Evolutionary conservation across 73 alveolate genomes (phyloP).

Genomic region (Paramecium primaurelia): DNA sequence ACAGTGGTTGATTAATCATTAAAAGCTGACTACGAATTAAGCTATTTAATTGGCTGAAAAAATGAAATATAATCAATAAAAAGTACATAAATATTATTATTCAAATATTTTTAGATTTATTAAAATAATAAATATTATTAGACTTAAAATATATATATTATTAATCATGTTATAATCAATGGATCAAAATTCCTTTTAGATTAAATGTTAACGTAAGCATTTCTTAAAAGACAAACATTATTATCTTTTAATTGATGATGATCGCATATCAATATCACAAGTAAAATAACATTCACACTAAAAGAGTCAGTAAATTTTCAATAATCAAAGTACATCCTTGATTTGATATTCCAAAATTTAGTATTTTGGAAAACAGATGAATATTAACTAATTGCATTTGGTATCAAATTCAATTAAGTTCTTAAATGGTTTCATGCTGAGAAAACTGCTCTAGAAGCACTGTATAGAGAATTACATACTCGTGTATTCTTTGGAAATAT

Average conservation of each 20-base stretch:
- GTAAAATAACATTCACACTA: not conserved
- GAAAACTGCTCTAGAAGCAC: not conserved
- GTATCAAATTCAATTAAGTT: not conserved
- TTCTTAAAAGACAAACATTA: conserved; percentile 1
- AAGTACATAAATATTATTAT: not conserved
- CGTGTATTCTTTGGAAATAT: not conserved
- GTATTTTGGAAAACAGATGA: not conserved
- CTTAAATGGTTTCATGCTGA: conserved; percentile 26
- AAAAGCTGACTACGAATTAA: not conserved
- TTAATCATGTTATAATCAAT: not conserved
- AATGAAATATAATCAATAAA: not conserved
- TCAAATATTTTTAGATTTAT: too few species aligned
- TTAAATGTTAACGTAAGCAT: not conserved
- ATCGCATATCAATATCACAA: not conserved
- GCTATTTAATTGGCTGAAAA: not conserved
- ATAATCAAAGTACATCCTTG: not conserved
- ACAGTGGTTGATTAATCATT: not conserved
- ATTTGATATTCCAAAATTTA: not conserved
- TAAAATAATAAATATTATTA: too few species aligned
- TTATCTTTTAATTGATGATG: not conserved
- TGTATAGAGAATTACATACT: not conserved
- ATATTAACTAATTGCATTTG: not conserved
- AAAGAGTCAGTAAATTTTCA: not conserved
- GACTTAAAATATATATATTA: not conserved
- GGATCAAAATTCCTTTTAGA: not conserved